These are phyloP conservation scores for Candida alai DNA, from an alignment of 805 yeast species.

Conservation along the genomic window DNA sequence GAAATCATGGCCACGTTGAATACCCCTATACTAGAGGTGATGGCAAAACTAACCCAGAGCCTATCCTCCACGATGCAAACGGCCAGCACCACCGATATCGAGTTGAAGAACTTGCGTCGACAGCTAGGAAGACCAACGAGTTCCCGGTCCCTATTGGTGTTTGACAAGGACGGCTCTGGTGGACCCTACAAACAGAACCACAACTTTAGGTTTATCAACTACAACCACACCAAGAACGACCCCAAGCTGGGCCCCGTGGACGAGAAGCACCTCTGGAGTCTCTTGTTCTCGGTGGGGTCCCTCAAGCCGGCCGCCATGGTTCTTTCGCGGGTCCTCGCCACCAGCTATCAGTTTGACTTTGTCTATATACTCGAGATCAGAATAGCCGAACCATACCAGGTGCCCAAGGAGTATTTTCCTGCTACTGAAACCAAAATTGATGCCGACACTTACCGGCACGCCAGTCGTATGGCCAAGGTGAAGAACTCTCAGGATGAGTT, in stretches of 20 bases:
- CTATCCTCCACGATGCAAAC: constrained; percentile 9
- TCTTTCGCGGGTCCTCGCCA: constrained; percentile 35
- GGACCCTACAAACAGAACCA: constrained; percentile 52
- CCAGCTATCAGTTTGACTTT: constrained; percentile 34
- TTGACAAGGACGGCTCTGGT: constrained; percentile 65
- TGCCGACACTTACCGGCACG: constrained; percentile 39
- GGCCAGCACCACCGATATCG: constrained; percentile 10
- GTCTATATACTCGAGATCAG: constrained; percentile 51
- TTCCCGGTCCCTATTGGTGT: constrained; percentile 27
- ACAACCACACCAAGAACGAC: constrained; percentile 2
- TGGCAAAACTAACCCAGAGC: constrained; percentile 11
- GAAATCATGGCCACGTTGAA: constrained; percentile 43
- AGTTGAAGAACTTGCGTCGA: constrained; percentile 13
- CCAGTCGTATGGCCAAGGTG: constrained; percentile 30
- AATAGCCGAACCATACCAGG: constrained; percentile 43
- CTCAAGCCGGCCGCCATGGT: constrained; percentile 41
- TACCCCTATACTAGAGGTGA: constrained; percentile 22
- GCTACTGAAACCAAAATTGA: constrained; percentile 37
- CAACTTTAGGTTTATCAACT: constrained; percentile 39
- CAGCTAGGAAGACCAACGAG: constrained; percentile 54
- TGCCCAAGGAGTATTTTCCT: constrained; percentile 44
- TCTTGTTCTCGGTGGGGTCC: constrained; percentile 33
- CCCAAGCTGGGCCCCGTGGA: constrained; percentile 4
- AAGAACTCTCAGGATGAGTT: constrained; percentile 30
- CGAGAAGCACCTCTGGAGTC: constrained; percentile 29